phyloP scores from a whole-genome alignment of 2,329 filamentous ascomycete species.

The Curvularia sp. region DNA sequence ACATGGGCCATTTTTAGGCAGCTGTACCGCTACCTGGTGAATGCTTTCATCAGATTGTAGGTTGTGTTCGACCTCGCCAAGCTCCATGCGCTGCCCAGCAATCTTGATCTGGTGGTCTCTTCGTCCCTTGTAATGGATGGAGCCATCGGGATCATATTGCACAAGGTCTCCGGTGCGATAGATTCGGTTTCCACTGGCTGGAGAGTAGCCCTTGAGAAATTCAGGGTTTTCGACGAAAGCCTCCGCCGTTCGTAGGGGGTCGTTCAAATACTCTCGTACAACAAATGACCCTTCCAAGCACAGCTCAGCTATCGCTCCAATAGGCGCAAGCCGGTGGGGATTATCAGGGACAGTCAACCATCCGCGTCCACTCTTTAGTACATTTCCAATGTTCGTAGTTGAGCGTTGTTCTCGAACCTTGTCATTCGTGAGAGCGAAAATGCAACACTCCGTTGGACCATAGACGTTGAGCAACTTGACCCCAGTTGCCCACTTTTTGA shows the following conservation, averaged over 20 bases:
- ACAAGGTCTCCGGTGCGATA: conserved; percentile 48
- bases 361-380: conserved; percentile 32
- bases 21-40: conserved; percentile 52
- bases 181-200: conserved; percentile 21
- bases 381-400: conserved; percentile 35
- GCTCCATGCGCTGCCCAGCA: conserved; percentile 46
- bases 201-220: conserved; percentile 31
- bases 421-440: conserved; percentile 39
- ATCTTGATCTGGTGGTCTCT: conserved; percentile 47
- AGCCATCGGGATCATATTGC: conserved; percentile 38
- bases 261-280: conserved; percentile 42
- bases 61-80: conserved; percentile 45
- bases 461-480: conserved; percentile 41
- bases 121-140: conserved; percentile 40
- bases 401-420: conserved; percentile 29
- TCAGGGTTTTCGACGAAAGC: conserved; percentile 35
- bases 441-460: conserved; percentile 39
- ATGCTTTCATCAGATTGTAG: conserved; percentile 38
- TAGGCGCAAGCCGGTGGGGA: conserved; percentile 37
- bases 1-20: conserved; percentile 52
- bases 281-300: conserved; percentile 43
- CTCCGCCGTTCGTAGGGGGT: conserved; percentile 34
- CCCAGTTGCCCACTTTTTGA: conserved; percentile 35
- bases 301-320: conserved; percentile 42
- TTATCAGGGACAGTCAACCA: conserved; percentile 41